phyloP scores from a whole-genome alignment of 352 stramenopile species.

The Phytophthora lateralis region DNA sequence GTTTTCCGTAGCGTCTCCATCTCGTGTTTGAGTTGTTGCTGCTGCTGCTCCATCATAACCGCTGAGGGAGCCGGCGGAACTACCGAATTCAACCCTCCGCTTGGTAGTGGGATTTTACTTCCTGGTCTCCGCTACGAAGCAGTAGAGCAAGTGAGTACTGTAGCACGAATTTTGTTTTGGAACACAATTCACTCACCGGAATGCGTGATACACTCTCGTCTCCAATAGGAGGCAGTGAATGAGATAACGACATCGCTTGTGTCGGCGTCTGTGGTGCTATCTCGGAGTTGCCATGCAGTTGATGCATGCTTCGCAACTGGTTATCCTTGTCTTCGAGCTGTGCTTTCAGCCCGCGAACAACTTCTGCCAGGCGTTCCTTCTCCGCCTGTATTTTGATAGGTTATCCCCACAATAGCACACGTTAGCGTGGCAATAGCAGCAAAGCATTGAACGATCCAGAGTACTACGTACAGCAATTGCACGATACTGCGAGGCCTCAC shows the following conservation, averaged over 20 bases:
- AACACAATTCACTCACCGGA: slow-evolving; percentile 27
- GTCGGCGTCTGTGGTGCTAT: background rate
- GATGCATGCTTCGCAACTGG: slow-evolving; percentile 34
- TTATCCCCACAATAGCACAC: background rate
- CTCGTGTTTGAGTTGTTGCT: slow-evolving; percentile 34
- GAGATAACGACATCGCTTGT: slow-evolving; percentile 2
- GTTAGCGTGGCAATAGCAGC: background rate
- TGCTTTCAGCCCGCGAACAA: slow-evolving; percentile 51
- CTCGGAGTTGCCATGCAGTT: slow-evolving; percentile 6
- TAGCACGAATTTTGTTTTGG: background rate
- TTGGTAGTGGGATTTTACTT: slow-evolving; percentile 23
- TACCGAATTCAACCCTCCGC: slow-evolving; percentile 4
- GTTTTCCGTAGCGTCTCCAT: slow-evolving; percentile 50
- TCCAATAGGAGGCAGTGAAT: slow-evolving; percentile 23
- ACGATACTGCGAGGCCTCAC: slow-evolving; percentile 59
- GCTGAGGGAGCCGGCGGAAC: slow-evolving; percentile 9
- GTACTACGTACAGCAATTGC: slow-evolving; percentile 42
- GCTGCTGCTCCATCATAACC: slow-evolving; percentile 30
- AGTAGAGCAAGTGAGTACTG: background rate
- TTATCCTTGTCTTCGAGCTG: slow-evolving; percentile 72
- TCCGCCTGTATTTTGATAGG: slow-evolving; percentile 42
- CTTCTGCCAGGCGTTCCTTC: slow-evolving; percentile 67
- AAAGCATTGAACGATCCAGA: background rate
- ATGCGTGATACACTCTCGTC: slow-evolving; percentile 37
- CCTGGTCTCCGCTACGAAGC: slow-evolving; percentile 31